phyloP scores from a whole-genome alignment of 2,329 filamentous ascomycete species.

The Aspergillus unguis region DNA sequence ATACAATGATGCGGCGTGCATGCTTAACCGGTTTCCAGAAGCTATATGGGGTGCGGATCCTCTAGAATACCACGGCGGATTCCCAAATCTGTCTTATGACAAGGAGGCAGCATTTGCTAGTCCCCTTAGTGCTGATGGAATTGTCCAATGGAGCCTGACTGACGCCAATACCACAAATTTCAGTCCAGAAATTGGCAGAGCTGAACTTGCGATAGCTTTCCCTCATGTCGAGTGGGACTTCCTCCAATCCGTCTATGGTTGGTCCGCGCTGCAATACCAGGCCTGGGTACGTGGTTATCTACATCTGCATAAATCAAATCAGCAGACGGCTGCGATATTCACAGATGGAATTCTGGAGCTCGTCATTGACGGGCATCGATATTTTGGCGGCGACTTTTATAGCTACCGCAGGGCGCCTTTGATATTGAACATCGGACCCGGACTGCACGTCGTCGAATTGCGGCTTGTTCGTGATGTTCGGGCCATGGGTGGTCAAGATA shows the following conservation, averaged over 20 bases:
- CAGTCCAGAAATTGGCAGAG: constrained; percentile 30
- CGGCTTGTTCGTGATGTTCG: constrained; percentile 57
- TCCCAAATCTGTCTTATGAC: constrained; percentile 46
- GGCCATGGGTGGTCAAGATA: constrained; percentile 52
- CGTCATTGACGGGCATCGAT: constrained; percentile 50
- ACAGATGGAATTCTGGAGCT: constrained; percentile 52
- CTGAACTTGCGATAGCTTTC: constrained; percentile 46
- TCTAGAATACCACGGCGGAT: constrained; percentile 53
- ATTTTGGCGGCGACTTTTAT: constrained; percentile 59
- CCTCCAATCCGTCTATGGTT: constrained; percentile 55
- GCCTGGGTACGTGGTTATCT: constrained; percentile 55
- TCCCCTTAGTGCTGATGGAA: constrained; percentile 51
- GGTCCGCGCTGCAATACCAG: constrained; percentile 58
- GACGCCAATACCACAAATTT: constrained; percentile 30
- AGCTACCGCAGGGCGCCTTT: constrained; percentile 50
- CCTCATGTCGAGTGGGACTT: constrained; percentile 53
- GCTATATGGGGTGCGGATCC: constrained; percentile 59
- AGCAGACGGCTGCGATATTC: constrained; percentile 40
- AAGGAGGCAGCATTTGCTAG: constrained; percentile 45
- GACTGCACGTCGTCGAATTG: constrained; percentile 51
- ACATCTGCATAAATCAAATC: constrained; percentile 34
- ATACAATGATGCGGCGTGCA: constrained; percentile 1
- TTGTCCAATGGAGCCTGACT: constrained; percentile 47
- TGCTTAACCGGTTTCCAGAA: constrained; percentile 37
- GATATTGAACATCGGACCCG: constrained; percentile 49